A percentile compares a stretch with the other conserved stretches of the same genome.
Conservation (phyloP, 805 yeast species). For the Wickerhamiella dianesei region DNA sequence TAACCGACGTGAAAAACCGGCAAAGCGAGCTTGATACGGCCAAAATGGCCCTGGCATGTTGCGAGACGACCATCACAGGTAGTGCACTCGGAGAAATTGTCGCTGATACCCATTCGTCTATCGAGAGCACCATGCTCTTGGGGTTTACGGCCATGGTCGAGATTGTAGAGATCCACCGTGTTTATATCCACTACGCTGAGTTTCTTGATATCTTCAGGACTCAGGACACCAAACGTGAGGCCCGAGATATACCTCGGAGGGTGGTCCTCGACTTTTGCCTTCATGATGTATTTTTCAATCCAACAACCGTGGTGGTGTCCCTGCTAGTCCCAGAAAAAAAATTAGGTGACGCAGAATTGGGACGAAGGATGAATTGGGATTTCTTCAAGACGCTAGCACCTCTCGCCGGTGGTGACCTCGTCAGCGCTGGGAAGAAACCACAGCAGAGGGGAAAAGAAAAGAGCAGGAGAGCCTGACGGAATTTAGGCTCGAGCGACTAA, state of each 20-base stretch:
- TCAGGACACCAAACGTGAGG: slow-evolving; percentile 82
- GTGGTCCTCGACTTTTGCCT: slow-evolving; percentile 42
- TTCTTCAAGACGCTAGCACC: no score
- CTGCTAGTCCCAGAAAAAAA: neutral
- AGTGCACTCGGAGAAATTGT: slow-evolving; percentile 69
- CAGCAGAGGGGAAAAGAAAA: no score
- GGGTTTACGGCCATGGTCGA: slow-evolving; percentile 79
- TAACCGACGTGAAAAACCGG: slow-evolving; percentile 98
- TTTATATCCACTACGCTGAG: slow-evolving; percentile 91
- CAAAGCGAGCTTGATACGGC: slow-evolving; percentile 80
- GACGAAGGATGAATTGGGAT: no score
- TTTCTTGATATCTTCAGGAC: slow-evolving; percentile 78
- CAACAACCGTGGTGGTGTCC: neutral
- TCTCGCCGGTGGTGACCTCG: no score
- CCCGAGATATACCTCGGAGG: slow-evolving; percentile 87
- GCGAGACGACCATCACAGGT: slow-evolving; percentile 90
- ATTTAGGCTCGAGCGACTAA: neutral
- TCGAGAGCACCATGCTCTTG: slow-evolving; percentile 80
- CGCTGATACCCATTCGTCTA: slow-evolving; percentile 84
- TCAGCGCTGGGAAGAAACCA: no score
- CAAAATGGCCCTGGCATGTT: slow-evolving; percentile 96
- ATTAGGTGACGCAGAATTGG: neutral
- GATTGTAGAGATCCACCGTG: slow-evolving; percentile 81
- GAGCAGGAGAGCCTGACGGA: no score
- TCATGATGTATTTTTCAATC: slow-evolving; percentile 21